Evolutionary conservation across 106 monocot genomes (phyloP).

Genomic region (Agapanthus africanus): DNA sequence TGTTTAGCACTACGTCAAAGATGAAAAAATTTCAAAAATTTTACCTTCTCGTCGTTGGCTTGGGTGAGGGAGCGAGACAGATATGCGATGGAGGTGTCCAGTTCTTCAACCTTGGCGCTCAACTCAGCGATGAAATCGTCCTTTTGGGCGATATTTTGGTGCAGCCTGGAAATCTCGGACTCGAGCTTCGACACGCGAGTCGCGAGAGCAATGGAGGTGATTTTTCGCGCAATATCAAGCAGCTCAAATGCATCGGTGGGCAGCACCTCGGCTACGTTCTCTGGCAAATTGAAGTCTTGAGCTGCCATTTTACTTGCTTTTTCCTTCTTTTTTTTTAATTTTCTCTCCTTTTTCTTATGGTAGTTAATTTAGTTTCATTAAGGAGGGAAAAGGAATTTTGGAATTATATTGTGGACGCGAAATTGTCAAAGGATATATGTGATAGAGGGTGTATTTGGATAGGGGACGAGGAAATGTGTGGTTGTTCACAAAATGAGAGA

Average conservation of each 20-base stretch:
- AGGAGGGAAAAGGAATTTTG: too few relatives aligned
- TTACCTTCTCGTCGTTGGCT: constrained; percentile 75
- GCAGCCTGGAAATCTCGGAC: constrained; percentile 46
- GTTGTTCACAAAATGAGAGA: too few relatives aligned
- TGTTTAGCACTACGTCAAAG: too few relatives aligned
- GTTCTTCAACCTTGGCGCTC: constrained; percentile 38
- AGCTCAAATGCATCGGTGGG: constrained; percentile 91
- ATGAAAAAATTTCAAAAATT: too few relatives aligned
- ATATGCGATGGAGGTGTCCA: constrained; percentile 48
- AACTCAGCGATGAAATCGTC: constrained; percentile 59
- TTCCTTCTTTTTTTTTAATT: too few relatives aligned
- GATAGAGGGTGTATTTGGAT: too few relatives aligned
- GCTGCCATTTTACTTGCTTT: neutral
- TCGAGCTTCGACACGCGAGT: constrained; percentile 64
- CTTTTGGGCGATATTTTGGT: constrained; percentile 30
- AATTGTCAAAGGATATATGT: too few relatives aligned
- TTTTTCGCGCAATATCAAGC: constrained; percentile 89
- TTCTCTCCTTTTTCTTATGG: too few relatives aligned
- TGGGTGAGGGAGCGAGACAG: constrained; percentile 39
- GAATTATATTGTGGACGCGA: too few relatives aligned
- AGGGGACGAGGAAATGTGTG: too few relatives aligned
- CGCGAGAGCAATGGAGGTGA: constrained; percentile 91
- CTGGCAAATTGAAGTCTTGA: constrained; percentile 43
- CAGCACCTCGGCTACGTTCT: constrained; percentile 58
- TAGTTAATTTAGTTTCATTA: too few relatives aligned